Base-by-base conservation (phyloP, 2,329 filamentous ascomycete species). In the Botrytis cinerea region DNA sequence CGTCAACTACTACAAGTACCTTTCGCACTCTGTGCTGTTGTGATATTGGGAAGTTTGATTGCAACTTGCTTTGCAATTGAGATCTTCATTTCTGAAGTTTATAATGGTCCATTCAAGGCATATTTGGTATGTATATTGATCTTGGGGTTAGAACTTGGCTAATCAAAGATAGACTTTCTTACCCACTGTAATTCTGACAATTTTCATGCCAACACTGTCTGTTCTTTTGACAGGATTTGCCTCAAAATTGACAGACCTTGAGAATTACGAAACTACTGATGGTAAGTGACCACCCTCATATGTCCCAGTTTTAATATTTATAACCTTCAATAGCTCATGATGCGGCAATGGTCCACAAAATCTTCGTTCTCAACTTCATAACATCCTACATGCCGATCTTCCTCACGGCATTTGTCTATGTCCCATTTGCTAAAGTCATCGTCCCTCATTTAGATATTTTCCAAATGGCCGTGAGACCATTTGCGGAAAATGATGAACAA, bases 331-430 rank as follows among this genome's bases (percentile, higher is more conserved):
- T 76, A 90, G 91, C 91, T 22, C 92, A 97, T 79, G 90, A 97
- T 74, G 89, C 92, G 32, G 92, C 95, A 2, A 88, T 97, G 80
- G 93, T 96, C 0, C 91, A 93, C 74, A 99, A 99, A 85, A 92
- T 97, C 48, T 98, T 99, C 80, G 90, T 98, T 22, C 89, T 98
- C 80, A 97, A 98, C 84, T 97, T 98, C 83, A 95, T 98, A 83
- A 97, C 94, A 9, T 97, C 95, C 0, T 98, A 98, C 81, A 90
- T 97, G 70, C 93, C 94, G 1, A 91, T 97, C n/a, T 91, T 97
- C 80, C 87, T 98, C 28, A 98, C 95, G 0, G 93, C 95, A 0
- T 98, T 98, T 78, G 90, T 98, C 75, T 98, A 98, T 79, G 93
- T 97, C 32, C 95, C 95, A 0, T 98, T 98, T 78, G 95, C 93